phyloP scores from a whole-genome alignment of 192 early-diverging fungal genomes.

The Podila minutissima region DNA sequence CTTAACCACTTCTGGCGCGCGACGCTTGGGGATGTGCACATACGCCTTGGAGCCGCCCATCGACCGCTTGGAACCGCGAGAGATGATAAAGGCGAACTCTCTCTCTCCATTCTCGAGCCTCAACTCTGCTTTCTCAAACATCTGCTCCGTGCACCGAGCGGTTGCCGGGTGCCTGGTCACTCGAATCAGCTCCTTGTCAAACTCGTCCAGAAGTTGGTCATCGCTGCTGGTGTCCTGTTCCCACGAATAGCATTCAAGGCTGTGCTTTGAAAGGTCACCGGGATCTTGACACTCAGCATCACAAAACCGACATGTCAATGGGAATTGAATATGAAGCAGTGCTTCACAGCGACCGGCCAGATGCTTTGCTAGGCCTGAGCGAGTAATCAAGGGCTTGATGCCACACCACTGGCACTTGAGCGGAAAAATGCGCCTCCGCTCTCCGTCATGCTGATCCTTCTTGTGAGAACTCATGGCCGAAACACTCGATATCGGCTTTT shows the following conservation, averaged over 20 bases:
- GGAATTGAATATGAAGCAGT: not conserved
- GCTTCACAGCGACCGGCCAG: not conserved
- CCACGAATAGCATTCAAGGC: conserved; percentile 3
- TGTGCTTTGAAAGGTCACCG: not conserved
- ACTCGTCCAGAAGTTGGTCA: not conserved
- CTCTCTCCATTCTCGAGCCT: conserved; percentile 6
- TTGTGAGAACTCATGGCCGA: not conserved
- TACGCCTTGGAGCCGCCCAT: conserved; percentile 1
- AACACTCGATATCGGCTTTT: not conserved
- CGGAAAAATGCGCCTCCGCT: not conserved
- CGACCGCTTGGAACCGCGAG: conserved; percentile 1
- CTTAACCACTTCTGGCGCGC: not conserved
- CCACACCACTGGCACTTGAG: not conserved
- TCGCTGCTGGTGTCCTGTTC: conserved; percentile 7
- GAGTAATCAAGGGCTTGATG: not conserved
- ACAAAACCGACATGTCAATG: conserved; percentile 6
- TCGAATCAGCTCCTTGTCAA: conserved; percentile 12
- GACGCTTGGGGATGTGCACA: not conserved
- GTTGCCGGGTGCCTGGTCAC: conserved; percentile 9
- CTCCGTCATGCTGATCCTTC: not conserved
- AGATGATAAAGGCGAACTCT: conserved; percentile 5
- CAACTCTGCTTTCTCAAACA: conserved; percentile 15
- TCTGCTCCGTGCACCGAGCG: not conserved
- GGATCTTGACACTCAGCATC: not conserved
- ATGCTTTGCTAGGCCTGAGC: not conserved